These are phyloP conservation scores for Boechera stricta DNA, from an alignment of 345 rosid species.

Conservation along the genomic window DNA sequence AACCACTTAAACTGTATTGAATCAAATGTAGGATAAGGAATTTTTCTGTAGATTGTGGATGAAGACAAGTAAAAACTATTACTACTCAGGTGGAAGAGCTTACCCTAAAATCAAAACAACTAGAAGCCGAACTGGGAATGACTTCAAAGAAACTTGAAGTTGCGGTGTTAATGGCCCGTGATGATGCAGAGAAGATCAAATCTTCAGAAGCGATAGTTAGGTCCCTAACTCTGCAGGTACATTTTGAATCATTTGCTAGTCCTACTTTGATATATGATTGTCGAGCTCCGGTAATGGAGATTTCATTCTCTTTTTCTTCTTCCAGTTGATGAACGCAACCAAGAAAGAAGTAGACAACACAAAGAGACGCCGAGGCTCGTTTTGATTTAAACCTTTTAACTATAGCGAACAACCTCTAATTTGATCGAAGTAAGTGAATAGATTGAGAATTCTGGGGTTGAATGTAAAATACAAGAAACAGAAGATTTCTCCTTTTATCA, in stretches of 20 bases:
- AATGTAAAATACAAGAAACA: constrained; percentile 32
- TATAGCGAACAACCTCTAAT: constrained; percentile 9
- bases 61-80: neutral
- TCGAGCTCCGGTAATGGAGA: neutral
- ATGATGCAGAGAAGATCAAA: constrained; percentile 66
- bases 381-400: constrained; percentile 24
- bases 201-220: constrained; percentile 60
- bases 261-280: constrained; percentile 10
- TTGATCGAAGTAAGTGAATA: constrained; percentile 15
- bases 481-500: constrained; percentile 4
- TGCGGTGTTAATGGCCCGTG: constrained; percentile 49
- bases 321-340: constrained; percentile 41
- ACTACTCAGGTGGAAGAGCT: constrained; percentile 68
- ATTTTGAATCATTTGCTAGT: constrained; percentile 10
- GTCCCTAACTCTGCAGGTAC: constrained; percentile 63
- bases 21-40: neutral
- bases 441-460: constrained; percentile 13
- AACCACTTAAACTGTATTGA: neutral
- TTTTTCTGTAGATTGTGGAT: neutral
- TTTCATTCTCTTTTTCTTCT: neutral
- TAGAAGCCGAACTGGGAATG: constrained; percentile 60
- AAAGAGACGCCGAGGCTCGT: constrained; percentile 37
- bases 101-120: constrained; percentile 53
- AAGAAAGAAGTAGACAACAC: constrained; percentile 37
- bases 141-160: constrained; percentile 59